Evolutionary conservation across 2,329 filamentous ascomycete species (phyloP).

Genomic region (Pezizomycotina sp.): DNA sequence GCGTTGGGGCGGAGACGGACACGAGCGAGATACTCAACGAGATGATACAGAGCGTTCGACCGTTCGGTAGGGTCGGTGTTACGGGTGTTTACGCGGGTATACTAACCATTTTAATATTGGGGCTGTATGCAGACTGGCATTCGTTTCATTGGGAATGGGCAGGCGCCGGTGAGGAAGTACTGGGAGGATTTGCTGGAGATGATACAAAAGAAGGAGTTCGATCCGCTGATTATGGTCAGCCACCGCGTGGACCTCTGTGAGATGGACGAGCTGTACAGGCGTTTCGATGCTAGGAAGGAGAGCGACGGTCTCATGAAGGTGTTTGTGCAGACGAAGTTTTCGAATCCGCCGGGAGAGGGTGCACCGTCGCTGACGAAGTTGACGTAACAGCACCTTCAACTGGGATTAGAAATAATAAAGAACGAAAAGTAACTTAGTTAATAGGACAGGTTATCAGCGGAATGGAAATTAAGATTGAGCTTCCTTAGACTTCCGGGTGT

Average conservation of each 20-base stretch:
- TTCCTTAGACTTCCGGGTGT: too few relatives aligned
- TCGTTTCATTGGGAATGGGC: constrained; percentile 53
- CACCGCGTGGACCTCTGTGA: constrained; percentile 63
- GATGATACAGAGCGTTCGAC: constrained; percentile 58
- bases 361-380: constrained; percentile 36
- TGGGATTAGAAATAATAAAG: too few relatives aligned
- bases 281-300: constrained; percentile 38
- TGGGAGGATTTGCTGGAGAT: constrained; percentile 59
- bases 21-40: constrained; percentile 68
- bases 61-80: constrained; percentile 57
- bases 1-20: constrained; percentile 58
- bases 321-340: constrained; percentile 46
- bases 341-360: constrained; percentile 35
- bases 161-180: constrained; percentile 64
- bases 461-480: too few relatives aligned
- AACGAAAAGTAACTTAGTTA: too few relatives aligned
- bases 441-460: too few relatives aligned
- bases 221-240: constrained; percentile 64
- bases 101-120: constrained; percentile 75
- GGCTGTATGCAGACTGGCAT: constrained; percentile 76
- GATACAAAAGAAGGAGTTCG: constrained; percentile 51
- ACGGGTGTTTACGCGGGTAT: constrained; percentile 48
- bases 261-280: constrained; percentile 47
- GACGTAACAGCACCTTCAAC: constrained; percentile 20
- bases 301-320: constrained; percentile 69